A percentile compares a stretch with the other conserved stretches of the same genome.
These are phyloP conservation scores for Ophiostoma quercus DNA, from an alignment of 2,329 filamentous ascomycete genomes.

Conservation along the genomic window DNA sequence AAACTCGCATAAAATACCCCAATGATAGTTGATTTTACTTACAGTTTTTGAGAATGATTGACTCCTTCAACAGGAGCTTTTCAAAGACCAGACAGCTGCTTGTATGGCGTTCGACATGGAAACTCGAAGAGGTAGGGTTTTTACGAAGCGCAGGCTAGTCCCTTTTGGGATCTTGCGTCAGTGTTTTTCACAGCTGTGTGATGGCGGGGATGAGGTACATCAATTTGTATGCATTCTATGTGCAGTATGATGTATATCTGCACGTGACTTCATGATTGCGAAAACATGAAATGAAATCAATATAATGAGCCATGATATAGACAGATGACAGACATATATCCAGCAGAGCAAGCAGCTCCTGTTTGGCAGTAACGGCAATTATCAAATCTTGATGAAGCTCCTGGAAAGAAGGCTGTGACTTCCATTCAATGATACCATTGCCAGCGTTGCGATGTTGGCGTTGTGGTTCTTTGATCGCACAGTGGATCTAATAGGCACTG, in stretches of 20 bases:
- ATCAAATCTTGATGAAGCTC: not conserved
- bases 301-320: not conserved
- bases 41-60: not conserved
- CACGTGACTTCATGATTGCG: not conserved
- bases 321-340: not conserved
- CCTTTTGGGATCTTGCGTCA: constrained; percentile 19
- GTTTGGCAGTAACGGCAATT: too few relatives aligned
- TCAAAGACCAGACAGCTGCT: not conserved
- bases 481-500: not conserved
- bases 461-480: not conserved
- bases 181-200: constrained; percentile 17
- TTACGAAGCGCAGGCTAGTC: constrained; percentile 20
- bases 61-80: not conserved
- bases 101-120: not conserved
- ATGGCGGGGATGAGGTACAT: constrained; percentile 17
- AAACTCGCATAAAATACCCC: not conserved
- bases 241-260: not conserved
- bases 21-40: not conserved
- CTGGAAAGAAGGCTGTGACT: not conserved
- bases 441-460: not conserved
- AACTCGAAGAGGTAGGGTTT: constrained; percentile 25
- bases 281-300: not conserved
- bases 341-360: not conserved
- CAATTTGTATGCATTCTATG: not conserved
- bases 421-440: not conserved